Base-by-base conservation (phyloP, 768 basidiomycete genomes). In the Mycena floridula region DNA sequence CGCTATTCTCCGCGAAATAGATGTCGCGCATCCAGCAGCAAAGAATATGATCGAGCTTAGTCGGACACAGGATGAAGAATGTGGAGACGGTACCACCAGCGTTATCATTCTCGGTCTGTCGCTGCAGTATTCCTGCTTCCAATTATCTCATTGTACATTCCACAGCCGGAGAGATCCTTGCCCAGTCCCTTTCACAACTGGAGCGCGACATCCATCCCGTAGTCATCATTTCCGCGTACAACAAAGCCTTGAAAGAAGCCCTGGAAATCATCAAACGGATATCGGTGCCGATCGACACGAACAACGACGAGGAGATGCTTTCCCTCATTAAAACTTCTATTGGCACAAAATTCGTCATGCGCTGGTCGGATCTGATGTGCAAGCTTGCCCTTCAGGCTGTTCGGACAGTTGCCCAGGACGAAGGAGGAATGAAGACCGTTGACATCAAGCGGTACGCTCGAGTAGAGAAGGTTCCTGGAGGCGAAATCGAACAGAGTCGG, bases 1-100 rank as follows among this genome's bases (percentile, higher is more conserved):
- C 57, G 94, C 96, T 2, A 98, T 99, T 50, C 71, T 98, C 30
- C 85, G 96, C 43, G 96, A 99, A 65, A 99, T 98, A 54, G 96
- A 99, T 54, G 96, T 99, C 24, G 93, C 94, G 2, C 96, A 99
- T 56, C 96, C 95, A 3, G 96, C 96, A 22, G 95, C 96, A 21
- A 99, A 98, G 72, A 96, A 94, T 54, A 98, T 99, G 95, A 96
- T 99, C 51, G 96, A 99, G 67, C 81, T 98, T 9, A 91, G 90
- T 55, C 69, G 96, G 60, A 98, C 96, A 1, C 96, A 98, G 63
- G 96, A 98, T 55, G 96, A 98, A 67, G 96, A 98, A 59, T 96
- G 96, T 52, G 96, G 95, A 38, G 96, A 97, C 64, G 96, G 95
- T 47, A 99, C 96, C 20, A 99, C 95, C 11, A 92, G 89, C 57